Evolutionary conservation across 352 stramenopile species (phyloP).

Genomic region (Blastocystis sp.): DNA sequence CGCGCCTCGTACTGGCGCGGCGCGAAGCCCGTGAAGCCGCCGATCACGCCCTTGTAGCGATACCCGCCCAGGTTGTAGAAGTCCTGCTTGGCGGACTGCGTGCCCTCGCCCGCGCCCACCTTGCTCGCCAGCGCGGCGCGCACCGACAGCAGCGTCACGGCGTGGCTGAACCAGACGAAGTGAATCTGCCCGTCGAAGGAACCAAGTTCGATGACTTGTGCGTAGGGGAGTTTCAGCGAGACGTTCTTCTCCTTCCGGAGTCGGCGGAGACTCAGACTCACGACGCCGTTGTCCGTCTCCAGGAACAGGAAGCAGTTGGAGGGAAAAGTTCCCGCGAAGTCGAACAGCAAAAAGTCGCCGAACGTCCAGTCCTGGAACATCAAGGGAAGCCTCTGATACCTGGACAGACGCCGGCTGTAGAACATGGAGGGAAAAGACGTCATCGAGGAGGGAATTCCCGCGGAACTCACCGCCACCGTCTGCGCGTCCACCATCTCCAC

Average conservation of each 20-base stretch:
- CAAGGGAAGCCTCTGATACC: background rate
- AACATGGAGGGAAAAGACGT: slow-evolving; percentile 36
- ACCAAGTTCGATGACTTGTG: background rate
- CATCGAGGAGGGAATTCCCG: slow-evolving; percentile 12
- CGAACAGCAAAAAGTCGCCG: slow-evolving; percentile 49
- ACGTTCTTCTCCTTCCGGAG: background rate
- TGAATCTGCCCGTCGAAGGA: slow-evolving; percentile 18
- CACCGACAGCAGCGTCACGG: slow-evolving; percentile 25
- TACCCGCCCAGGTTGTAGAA: background rate
- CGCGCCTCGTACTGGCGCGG: background rate
- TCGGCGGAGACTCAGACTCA: slow-evolving; percentile 4
- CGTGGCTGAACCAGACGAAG: slow-evolving; percentile 19
- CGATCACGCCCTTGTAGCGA: slow-evolving; percentile 8
- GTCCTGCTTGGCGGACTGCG: background rate
- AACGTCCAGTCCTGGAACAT: slow-evolving; percentile 67
- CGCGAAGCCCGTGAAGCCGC: background rate
- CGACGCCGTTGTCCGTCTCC: slow-evolving; percentile 51
- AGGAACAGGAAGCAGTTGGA: slow-evolving; percentile 1
- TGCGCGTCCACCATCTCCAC: slow-evolving; percentile 8
- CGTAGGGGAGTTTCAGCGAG: slow-evolving; percentile 38
- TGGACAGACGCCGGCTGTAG: background rate
- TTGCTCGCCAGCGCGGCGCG: slow-evolving; percentile 30
- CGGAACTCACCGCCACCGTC: slow-evolving; percentile 1
- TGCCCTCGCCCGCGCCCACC: background rate
- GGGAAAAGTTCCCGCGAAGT: slow-evolving; percentile 46